phyloP scores from a whole-genome alignment of 225 moss, liverwort and hornwort genomes.

The Anthoceros angustus region DNA sequence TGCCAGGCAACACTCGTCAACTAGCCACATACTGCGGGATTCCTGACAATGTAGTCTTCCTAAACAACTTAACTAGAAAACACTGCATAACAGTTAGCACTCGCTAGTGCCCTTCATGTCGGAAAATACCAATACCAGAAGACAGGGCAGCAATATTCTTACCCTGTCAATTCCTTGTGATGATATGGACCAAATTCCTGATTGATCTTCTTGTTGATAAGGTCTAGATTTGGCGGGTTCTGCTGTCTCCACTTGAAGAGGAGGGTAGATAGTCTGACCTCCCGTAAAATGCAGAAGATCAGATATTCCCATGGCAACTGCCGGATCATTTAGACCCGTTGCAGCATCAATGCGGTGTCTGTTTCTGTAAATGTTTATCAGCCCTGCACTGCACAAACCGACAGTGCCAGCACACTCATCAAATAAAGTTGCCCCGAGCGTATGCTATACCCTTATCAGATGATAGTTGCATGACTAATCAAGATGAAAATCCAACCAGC shows the following conservation, averaged over 20 bases:
- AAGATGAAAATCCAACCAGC: not conserved
- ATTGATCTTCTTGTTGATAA: conserved; percentile 16
- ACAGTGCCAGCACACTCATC: not conserved
- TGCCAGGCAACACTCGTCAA: conserved; percentile 10
- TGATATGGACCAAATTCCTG: conserved; percentile 32
- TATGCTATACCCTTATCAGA: no score
- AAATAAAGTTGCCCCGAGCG: not conserved
- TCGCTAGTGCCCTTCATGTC: not conserved
- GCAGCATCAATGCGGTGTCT: conserved; percentile 75
- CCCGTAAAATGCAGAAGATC: conserved; percentile 60
- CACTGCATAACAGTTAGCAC: not conserved
- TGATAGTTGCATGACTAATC: not conserved
- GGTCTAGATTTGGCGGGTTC: conserved; percentile 34
- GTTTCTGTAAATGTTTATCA: conserved; percentile 76
- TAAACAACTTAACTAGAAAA: no score
- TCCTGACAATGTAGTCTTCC: not conserved
- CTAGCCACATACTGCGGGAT: not conserved
- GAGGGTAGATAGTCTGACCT: conserved; percentile 36
- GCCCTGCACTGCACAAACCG: conserved; percentile 49
- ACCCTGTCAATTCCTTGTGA: conserved; percentile 55
- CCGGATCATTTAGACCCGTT: conserved; percentile 75
- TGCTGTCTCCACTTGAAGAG: conserved; percentile 47
- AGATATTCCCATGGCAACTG: conserved; percentile 89
- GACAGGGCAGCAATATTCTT: conserved; percentile 14
- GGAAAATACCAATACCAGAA: conserved; percentile 8